Evolutionary conservation across 2,329 filamentous ascomycete species (phyloP).

Genomic region (Claviceps monticola): DNA sequence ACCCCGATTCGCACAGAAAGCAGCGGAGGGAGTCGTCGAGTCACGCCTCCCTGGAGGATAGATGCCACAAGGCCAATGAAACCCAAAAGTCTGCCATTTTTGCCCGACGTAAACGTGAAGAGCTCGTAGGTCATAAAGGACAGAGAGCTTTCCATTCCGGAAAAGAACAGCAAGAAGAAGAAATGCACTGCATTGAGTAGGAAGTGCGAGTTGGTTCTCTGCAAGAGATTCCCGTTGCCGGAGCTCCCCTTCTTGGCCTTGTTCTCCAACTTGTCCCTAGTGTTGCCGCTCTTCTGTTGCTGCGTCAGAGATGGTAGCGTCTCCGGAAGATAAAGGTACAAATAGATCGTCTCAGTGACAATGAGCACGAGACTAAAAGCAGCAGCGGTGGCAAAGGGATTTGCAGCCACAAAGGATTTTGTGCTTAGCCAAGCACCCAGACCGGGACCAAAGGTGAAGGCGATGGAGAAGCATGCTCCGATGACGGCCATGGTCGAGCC

Average conservation of each 20-base stretch:
- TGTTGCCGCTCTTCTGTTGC: constrained; percentile 15
- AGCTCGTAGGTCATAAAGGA: constrained; percentile 96
- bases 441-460: constrained; percentile 91
- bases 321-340: constrained; percentile 76
- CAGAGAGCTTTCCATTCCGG: constrained; percentile 93
- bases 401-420: constrained; percentile 64
- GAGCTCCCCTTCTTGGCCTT: neutral
- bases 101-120: constrained; percentile 64
- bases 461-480: constrained; percentile 90
- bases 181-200: constrained; percentile 80
- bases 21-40: constrained; percentile 70
- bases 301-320: constrained; percentile 53
- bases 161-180: constrained; percentile 89
- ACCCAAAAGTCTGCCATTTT: constrained; percentile 76
- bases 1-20: constrained; percentile 69
- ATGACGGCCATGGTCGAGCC: constrained; percentile 93
- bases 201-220: constrained; percentile 67
- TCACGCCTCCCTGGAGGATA: constrained; percentile 84
- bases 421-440: constrained; percentile 76
- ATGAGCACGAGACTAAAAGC: constrained; percentile 77
- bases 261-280: constrained; percentile 12
- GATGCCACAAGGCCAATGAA: constrained; percentile 86
- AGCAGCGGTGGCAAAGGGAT: constrained; percentile 88
- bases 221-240: constrained; percentile 13
- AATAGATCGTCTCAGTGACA: constrained; percentile 72